Conservation (phyloP, 805 yeast species). For the Wickerhamiella qilinensis region DNA sequence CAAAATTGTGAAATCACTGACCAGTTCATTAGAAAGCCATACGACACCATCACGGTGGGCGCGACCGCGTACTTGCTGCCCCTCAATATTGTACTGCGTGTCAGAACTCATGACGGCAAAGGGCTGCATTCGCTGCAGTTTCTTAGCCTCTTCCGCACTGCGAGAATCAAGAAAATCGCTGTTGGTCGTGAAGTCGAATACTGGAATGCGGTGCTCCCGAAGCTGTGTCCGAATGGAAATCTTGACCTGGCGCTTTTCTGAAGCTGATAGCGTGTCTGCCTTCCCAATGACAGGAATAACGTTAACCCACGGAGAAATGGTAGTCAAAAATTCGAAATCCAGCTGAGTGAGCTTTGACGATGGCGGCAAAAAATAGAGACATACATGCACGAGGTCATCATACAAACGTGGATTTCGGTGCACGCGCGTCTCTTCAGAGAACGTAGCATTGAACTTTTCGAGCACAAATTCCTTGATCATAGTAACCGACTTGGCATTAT, state of each 20-base stretch:
- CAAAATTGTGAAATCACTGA: neutral
- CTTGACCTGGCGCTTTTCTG: constrained; percentile 43
- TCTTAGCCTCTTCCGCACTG: neutral
- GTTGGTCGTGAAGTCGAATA: constrained; percentile 39
- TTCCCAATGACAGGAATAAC: constrained; percentile 70
- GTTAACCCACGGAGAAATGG: constrained; percentile 57
- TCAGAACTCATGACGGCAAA: neutral
- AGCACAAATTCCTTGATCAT: constrained; percentile 44
- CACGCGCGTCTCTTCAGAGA: constrained; percentile 77
- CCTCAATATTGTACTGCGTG: neutral
- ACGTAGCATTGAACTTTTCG: constrained; percentile 48
- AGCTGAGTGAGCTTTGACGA: constrained; percentile 38
- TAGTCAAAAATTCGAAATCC: constrained; percentile 57
- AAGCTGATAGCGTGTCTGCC: constrained; percentile 59
- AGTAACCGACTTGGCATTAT: constrained; percentile 33
- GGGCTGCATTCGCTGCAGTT: neutral
- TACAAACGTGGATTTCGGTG: constrained; percentile 56
- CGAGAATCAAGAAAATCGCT: neutral
- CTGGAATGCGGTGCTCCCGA: constrained; percentile 38
- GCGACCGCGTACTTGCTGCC: neutral
- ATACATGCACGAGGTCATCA: constrained; percentile 66
- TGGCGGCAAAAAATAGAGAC: constrained; percentile 49
- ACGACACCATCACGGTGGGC: neutral
- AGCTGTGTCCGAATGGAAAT: constrained; percentile 40
- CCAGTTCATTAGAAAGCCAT: neutral